Evolutionary conservation across 805 yeast genomes (phyloP), one percentile per base, ranked within the genome.

Genomic region (Candida taoyuanica): DNA sequence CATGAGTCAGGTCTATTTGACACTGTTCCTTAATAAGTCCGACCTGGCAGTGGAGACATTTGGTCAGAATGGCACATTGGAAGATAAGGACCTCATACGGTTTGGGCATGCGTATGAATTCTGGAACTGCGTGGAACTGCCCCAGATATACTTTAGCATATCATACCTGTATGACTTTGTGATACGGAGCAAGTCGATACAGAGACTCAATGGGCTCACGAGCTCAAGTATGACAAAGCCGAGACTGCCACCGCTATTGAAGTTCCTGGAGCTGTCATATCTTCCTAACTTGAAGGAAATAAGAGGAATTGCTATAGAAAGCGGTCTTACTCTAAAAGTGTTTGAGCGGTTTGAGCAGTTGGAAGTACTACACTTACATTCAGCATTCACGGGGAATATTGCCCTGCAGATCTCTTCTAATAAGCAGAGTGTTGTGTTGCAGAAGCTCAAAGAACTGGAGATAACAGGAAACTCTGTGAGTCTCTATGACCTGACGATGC

Each of bases 391-490:
- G 7, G 54, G 49, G 2, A 42, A 43, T 24, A 23, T 33, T 15
- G 39, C 29, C 16, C 15, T 36, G 5, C 35, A 44, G 19, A 17
- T 36, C 9, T 32, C 37, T 4, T 16, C 24, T 6, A 25, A 34
- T 3, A 26, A 35, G 11, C 19, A n/a, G 13, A 12, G 7, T 7
- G 40, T 43, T 2, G 20, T 15, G 4, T 28, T 53, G 23, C 11
- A 15, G 7, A 37, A 27, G 7, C 34, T 53, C 21, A 38, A 19
- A 27, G 29, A 17, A 0, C 31, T 53, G 15, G 33, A 36, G 9
- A 45, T 53, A 3, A 40, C 41, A 5, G 58, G 58, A 5, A 53
- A 52, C 31, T 44, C 56, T 5, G 25, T 52, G 3, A 40, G 45
- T 0, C 33, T 53, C 14, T 29, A 33, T 3, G 25, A 39, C 17